Conservation (phyloP, 495 filamentous ascomycete species). For the Clohesyomyces aquaticus region DNA sequence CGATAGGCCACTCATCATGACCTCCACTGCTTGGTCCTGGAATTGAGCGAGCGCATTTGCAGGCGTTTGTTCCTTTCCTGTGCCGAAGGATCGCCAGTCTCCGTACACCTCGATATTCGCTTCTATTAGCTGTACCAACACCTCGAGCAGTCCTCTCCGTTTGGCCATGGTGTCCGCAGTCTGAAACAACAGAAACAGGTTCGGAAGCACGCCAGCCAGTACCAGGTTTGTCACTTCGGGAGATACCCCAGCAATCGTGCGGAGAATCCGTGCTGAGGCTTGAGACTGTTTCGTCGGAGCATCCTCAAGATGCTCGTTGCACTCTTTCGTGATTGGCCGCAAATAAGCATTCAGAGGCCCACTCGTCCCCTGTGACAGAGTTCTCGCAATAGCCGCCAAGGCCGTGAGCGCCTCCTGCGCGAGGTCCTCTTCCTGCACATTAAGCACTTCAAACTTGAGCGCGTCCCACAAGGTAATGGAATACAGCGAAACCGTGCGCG, state of each 20-base stretch:
- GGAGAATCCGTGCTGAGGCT: conserved; percentile 67
- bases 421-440: conserved; percentile 72
- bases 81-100: conserved; percentile 55
- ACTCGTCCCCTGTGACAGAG: conserved; percentile 59
- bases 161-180: conserved; percentile 68
- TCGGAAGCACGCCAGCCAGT: conserved; percentile 60
- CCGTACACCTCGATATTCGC: conserved; percentile 63
- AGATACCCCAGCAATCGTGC: conserved; percentile 60
- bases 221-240: conserved; percentile 58
- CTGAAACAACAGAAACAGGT: conserved; percentile 66
- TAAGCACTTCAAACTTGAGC: conserved; percentile 76
- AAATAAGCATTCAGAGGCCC: conserved; percentile 64
- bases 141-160: conserved; percentile 68
- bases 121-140: conserved; percentile 61
- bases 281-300: conserved; percentile 78
- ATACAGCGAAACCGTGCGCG: conserved; percentile 66
- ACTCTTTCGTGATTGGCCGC: conserved; percentile 67
- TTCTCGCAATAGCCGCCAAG: conserved; percentile 59
- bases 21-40: conserved; percentile 63
- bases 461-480: conserved; percentile 74
- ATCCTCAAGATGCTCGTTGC: conserved; percentile 71
- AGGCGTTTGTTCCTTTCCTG: conserved; percentile 34
- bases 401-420: conserved; percentile 63
- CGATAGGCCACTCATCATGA: conserved; percentile 65
- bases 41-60: conserved; percentile 62